These are phyloP conservation scores for Cladorrhinum sp. DNA, from an alignment of 2,329 filamentous ascomycete species.

Conservation along the genomic window DNA sequence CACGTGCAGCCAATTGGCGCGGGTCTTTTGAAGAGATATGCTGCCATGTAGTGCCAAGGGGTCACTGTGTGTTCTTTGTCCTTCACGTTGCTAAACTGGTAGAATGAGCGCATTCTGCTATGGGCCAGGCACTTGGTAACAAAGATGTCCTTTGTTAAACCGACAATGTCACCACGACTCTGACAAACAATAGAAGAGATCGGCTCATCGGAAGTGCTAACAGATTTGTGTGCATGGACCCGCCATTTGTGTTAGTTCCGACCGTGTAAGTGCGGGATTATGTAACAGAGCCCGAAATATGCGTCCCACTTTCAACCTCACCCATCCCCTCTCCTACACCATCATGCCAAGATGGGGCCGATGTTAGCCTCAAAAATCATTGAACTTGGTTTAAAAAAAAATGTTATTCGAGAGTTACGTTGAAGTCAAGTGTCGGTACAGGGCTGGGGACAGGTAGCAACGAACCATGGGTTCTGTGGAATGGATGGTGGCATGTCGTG, in stretches of 20 bases:
- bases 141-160: not conserved
- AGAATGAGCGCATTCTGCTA: too few relatives aligned
- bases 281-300: not conserved
- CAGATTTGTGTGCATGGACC: not conserved
- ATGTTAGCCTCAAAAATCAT: too few relatives aligned
- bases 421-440: not conserved
- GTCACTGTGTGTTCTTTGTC: not conserved
- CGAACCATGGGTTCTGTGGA: not conserved
- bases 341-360: not conserved
- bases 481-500: not conserved
- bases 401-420: not conserved
- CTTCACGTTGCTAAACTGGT: not conserved
- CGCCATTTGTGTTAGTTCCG: not conserved
- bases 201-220: not conserved
- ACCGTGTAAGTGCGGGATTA: not conserved
- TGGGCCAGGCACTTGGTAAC: not conserved
- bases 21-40: not conserved
- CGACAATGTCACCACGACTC: not conserved
- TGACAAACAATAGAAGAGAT: not conserved
- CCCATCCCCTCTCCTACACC: not conserved
- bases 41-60: not conserved
- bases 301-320: constrained; percentile 1
- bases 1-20: not conserved
- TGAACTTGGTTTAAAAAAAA: too few relatives aligned
- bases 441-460: not conserved